Evolutionary conservation across 495 filamentous ascomycete species (phyloP), one percentile per base, ranked within the genome.

Genomic region (Aspergillus taichungensis): DNA sequence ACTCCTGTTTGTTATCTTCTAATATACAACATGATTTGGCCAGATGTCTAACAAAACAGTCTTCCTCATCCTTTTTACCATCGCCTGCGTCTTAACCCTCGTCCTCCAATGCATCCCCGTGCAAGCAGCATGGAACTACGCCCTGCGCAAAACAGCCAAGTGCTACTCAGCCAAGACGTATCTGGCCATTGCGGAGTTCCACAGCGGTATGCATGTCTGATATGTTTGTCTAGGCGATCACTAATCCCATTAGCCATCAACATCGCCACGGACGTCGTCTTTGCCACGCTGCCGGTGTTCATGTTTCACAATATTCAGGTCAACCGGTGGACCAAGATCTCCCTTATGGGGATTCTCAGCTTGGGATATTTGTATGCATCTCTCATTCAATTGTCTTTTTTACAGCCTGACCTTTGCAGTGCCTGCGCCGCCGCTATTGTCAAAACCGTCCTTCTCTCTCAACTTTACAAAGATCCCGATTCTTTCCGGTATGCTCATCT

Each of bases 21-120:
- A n/a, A n/a, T n/a, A n/a, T n/a, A n/a, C n/a, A n/a, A n/a, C n/a
- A n/a, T n/a, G n/a, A n/a, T n/a, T n/a, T n/a, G n/a, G n/a, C n/a
- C n/a, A n/a, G n/a, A n/a, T n/a, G n/a, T 24, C 18, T 24, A 24
- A 43, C 32, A 6, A 24, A n/a, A 29, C 14, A 53, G 50, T 53
- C 10, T 56, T 57, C 11, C 36, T 57, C 28, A 14, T 44, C 3
- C 8, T 46, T 1, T 53, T 51, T 31, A 53, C 54, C 13, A 46
- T 57, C 13, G 45, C 54, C 13, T 53, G 45, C 24, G 39, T 46
- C n/a, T 13, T 49, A 7, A 50, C 53, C 1, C 14, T 57, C 31
- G 47, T 57, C 39, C 30, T 57, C 6, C 47, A 51, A 40, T 57
- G 54, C 14, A 34, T 51, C 35, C 54, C 54, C 0, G 41, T 53